Base-by-base conservation (phyloP, 768 basidiomycete genomes). In the Termitomyces sp. region DNA sequence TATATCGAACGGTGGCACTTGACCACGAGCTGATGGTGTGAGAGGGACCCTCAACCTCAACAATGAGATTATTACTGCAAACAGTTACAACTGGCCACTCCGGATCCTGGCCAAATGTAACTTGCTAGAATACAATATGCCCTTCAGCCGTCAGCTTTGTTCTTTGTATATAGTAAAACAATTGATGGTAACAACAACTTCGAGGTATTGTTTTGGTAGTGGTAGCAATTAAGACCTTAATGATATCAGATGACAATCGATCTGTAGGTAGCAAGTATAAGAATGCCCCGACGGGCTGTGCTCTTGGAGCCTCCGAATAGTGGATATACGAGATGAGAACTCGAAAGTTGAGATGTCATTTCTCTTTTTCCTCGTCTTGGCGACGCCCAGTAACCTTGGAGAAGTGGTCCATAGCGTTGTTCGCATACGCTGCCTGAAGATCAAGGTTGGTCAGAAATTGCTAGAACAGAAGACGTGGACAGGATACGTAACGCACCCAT, bases 401-500 rank as follows among this genome's bases (percentile, higher is more conserved):
- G 65, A 93, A 93, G 40, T 75, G 74, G 56, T 76, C 64, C 92
- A 94, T 88, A 32, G 83, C 76, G 66, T 82, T 79, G 71, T 93
- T 89, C 26, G 91, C 89, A 46, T 79, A 72, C 6, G 88, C 74
- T 26, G 86, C 53, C 92, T 93, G 62, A 3, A 59, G 18, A 58
- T 20, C 24, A 8, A 20, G 8, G 13, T 60, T 34, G 51, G 50
- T 57, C 44, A 58, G 20, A 30, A 36, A 18, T 27, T 44, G 39
- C 20, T 34, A 56, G 5, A 53, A 51, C 53, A 44, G 54, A 36
- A 55, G 46, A 39, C n/a, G n/a, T n/a, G n/a, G 27, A 33, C 22
- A n/a, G 54, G 65, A 32, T 33, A 20, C 32, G n/a, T n/a, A n/a
- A 55, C 76, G 64, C 65, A 92, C 91, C 86, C 86, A 88, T 75